phyloP scores from a whole-genome alignment of 2,329 filamentous ascomycete species.

The Paracoccidioides lutzii region DNA sequence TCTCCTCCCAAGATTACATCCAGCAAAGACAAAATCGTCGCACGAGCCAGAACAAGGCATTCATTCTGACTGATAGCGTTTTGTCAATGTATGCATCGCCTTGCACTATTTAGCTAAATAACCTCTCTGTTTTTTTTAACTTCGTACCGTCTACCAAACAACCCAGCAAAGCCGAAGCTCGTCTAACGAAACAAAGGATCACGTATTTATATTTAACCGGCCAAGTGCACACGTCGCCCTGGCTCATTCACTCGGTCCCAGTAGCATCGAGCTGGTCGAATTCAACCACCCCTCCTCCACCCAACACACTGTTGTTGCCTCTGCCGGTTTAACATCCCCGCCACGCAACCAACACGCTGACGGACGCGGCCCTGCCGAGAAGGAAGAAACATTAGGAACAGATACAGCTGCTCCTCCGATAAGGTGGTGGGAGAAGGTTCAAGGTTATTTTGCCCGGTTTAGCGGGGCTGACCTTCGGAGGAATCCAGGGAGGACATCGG shows the following conservation, averaged over 20 bases:
- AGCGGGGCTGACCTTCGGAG: neutral
- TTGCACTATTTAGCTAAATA: too few relatives aligned
- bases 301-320: neutral
- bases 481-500: neutral
- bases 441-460: neutral
- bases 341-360: neutral
- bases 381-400: neutral
- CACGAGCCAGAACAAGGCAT: too few relatives aligned
- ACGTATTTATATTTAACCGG: neutral
- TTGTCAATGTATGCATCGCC: too few relatives aligned
- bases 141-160: neutral
- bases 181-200: too few relatives aligned
- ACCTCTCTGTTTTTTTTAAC: too few relatives aligned
- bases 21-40: too few relatives aligned
- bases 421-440: neutral
- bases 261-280: slow-evolving; percentile 13
- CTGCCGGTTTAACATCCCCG: neutral
- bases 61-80: too few relatives aligned
- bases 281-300: slow-evolving; percentile 6
- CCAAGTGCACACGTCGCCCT: slow-evolving; percentile 5
- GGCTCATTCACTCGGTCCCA: slow-evolving; percentile 5
- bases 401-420: neutral
- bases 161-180: too few relatives aligned
- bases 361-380: neutral
- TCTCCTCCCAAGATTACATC: too few relatives aligned